A percentile compares a stretch with the other conserved stretches of the same genome.
These are phyloP conservation scores for Dissoconium aciculare DNA, from an alignment of 2,329 filamentous ascomycete species.

Conservation along the genomic window DNA sequence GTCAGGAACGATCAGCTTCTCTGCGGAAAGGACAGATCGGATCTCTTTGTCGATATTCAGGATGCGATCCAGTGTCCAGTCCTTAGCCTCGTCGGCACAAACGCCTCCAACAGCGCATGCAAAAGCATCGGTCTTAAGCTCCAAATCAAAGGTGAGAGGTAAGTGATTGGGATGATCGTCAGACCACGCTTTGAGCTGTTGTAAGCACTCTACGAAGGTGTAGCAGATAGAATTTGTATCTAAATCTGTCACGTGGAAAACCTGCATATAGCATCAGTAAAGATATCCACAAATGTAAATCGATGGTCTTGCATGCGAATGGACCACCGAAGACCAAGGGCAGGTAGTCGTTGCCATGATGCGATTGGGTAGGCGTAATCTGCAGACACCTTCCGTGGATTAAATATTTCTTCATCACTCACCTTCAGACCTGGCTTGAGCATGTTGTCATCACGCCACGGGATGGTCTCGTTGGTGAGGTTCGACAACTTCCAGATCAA, in stretches of 20 bases:
- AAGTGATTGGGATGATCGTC: constrained; percentile 30
- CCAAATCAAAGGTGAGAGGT: constrained; percentile 36
- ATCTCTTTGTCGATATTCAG: constrained; percentile 35
- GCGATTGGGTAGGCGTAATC: too few species aligned
- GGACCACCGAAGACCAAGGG: too few species aligned
- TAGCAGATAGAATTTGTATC: constrained; percentile 34
- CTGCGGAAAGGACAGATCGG: constrained; percentile 27
- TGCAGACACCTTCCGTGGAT: too few species aligned
- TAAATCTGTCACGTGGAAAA: constrained; percentile 37
- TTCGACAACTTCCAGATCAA: constrained; percentile 30
- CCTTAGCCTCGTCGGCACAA: constrained; percentile 27
- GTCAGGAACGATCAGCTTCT: constrained; percentile 34
- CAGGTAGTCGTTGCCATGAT: too few species aligned
- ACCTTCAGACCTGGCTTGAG: constrained; percentile 33
- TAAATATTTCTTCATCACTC: too few species aligned
- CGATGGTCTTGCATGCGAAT: too few species aligned
- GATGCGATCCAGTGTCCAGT: constrained; percentile 32
- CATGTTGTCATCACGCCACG: constrained; percentile 28
- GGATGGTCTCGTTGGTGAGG: constrained; percentile 23
- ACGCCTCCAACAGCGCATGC: constrained; percentile 23
- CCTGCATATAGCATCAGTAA: too few species aligned
- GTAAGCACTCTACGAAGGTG: constrained; percentile 33
- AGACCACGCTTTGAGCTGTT: constrained; percentile 32
- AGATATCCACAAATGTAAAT: too few species aligned
- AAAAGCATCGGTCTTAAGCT: constrained; percentile 32